Percentiles rank a stretch among this genome's conserved stretches.
phyloP scores from a whole-genome alignment of 805 yeast species.

The Metschnikowia lachancei region DNA sequence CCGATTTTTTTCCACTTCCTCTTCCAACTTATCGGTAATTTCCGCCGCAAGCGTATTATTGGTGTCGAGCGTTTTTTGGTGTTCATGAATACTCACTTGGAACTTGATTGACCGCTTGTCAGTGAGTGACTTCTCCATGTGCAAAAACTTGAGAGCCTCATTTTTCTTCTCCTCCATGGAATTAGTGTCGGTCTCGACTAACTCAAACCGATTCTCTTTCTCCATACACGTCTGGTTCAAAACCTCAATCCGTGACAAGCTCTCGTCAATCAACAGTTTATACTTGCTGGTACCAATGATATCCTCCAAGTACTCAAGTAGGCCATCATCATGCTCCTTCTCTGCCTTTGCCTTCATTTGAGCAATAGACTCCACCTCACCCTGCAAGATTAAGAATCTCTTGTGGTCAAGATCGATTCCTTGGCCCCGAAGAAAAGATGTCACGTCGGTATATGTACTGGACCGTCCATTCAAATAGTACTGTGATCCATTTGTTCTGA shows the following conservation, averaged over 20 bases:
- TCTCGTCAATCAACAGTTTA: constrained; percentile 69
- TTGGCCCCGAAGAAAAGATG: constrained; percentile 64
- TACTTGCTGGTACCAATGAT: constrained; percentile 92
- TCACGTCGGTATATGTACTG: constrained; percentile 77
- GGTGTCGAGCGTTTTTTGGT: constrained; percentile 38
- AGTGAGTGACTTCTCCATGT: constrained; percentile 58
- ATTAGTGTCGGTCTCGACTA: constrained; percentile 74
- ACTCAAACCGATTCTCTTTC: constrained; percentile 72
- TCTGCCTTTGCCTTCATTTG: constrained; percentile 99
- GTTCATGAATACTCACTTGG: constrained; percentile 50
- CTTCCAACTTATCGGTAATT: constrained; percentile 39
- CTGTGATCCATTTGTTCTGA: constrained; percentile 68
- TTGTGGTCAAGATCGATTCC: constrained; percentile 96
- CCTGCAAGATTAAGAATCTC: constrained; percentile 90
- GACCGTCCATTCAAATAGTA: constrained; percentile 70
- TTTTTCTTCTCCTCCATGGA: constrained; percentile 63
- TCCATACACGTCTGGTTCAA: constrained; percentile 77
- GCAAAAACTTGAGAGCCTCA: constrained; percentile 64
- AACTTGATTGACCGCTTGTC: constrained; percentile 52
- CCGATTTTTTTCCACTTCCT: constrained; percentile 43
- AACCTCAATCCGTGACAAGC: constrained; percentile 59
- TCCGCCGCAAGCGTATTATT: constrained; percentile 39
- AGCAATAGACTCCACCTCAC: constrained; percentile 97
- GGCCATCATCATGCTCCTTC: constrained; percentile 85
- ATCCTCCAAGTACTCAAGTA: constrained; percentile 91